A percentile compares a stretch with the other conserved stretches of the same genome.
phyloP scores from a whole-genome alignment of 2,329 filamentous ascomycete genomes.

The Setomelanomma holmii region DNA sequence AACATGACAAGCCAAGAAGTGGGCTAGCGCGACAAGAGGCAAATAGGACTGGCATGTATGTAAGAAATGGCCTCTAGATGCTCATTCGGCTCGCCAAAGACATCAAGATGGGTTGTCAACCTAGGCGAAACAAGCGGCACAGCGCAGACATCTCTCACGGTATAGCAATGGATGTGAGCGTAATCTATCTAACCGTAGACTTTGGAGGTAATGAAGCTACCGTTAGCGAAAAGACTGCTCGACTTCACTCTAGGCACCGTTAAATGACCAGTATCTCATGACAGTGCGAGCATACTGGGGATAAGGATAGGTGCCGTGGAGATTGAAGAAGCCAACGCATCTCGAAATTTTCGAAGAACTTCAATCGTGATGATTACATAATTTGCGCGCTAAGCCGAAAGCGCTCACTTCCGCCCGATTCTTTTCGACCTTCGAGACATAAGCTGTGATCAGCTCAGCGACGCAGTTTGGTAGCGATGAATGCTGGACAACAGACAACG shows the following conservation, averaged over 20 bases:
- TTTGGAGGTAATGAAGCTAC: constrained; percentile 79
- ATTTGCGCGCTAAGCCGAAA: constrained; percentile 34
- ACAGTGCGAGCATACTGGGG: constrained; percentile 76
- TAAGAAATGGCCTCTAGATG: no score
- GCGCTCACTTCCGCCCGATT: constrained; percentile 41
- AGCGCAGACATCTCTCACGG: background rate
- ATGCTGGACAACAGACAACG: constrained; percentile 53
- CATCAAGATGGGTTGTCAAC: no score
- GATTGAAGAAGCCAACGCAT: constrained; percentile 35
- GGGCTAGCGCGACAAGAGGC: no score
- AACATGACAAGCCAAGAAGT: no score
- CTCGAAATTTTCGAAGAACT: background rate
- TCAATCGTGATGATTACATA: constrained; percentile 7
- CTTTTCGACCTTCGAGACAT: constrained; percentile 16
- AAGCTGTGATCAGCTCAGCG: background rate
- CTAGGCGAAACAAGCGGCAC: background rate
- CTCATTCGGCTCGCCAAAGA: no score
- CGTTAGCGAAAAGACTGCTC: constrained; percentile 97
- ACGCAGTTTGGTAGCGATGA: constrained; percentile 44
- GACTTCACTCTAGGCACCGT: constrained; percentile 81
- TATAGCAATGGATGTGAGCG: constrained; percentile 79
- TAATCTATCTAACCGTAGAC: constrained; percentile 96
- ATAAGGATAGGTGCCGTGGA: constrained; percentile 83
- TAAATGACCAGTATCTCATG: constrained; percentile 82
- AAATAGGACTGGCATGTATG: no score